Conservation (phyloP, 1,284 basidiomycete species). For the Meira miltonrushii region DNA sequence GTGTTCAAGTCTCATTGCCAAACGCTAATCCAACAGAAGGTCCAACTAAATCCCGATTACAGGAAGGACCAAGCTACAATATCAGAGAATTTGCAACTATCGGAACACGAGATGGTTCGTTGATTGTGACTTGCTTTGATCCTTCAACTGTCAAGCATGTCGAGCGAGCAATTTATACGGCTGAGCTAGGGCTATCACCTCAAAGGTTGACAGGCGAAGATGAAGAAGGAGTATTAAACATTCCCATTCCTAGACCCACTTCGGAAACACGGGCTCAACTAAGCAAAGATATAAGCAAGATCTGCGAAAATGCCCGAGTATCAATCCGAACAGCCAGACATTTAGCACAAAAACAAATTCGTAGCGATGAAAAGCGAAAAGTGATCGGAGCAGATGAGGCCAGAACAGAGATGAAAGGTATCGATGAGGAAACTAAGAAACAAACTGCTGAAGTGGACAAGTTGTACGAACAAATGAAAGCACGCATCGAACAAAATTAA, state of each 20-base stretch:
- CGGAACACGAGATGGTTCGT: conserved; percentile 39
- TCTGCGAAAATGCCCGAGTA: conserved; percentile 48
- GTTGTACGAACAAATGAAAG: conserved; percentile 39
- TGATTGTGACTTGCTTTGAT: conserved; percentile 46
- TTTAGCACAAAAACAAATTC: conserved; percentile 46
- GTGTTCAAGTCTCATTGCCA: conserved; percentile 27
- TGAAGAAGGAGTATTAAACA: conserved; percentile 40
- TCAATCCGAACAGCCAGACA: conserved; percentile 42
- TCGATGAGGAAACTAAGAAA: conserved; percentile 42
- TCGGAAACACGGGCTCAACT: conserved; percentile 41
- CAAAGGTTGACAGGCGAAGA: conserved; percentile 24
- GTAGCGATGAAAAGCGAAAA: conserved; percentile 40
- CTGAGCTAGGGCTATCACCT: conserved; percentile 39
- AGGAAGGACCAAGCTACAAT: conserved; percentile 16
- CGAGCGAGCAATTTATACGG: conserved; percentile 44
- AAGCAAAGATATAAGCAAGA: conserved; percentile 38
- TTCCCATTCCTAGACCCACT: conserved; percentile 44
- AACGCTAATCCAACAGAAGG: conserved; percentile 11
- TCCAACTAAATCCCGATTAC: not conserved
- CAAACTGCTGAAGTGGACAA: conserved; percentile 28
- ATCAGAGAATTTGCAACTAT: conserved; percentile 47
- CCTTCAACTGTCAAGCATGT: conserved; percentile 44
- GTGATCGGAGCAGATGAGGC: conserved; percentile 40
- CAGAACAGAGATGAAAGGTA: conserved; percentile 34
- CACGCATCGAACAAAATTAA: conserved; percentile 19